Conservation (phyloP, 257 asterid species). For the Jacaranda mimosifolia region DNA sequence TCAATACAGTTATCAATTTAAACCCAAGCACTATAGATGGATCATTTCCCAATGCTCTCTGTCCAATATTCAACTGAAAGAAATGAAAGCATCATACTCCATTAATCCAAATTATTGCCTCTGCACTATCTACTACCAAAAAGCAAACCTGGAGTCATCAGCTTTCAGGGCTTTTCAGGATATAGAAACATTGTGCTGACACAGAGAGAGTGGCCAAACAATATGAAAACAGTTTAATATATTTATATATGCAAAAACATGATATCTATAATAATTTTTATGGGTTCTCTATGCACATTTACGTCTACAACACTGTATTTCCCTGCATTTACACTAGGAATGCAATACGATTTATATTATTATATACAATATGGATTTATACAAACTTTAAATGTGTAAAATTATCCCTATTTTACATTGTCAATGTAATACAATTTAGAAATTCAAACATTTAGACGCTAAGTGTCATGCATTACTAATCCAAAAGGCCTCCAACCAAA, state of each 20-base stretch:
- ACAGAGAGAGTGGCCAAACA: no score
- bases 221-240: no score
- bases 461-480: neutral
- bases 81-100: no score
- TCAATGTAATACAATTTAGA: neutral
- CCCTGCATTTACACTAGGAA: neutral
- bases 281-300: neutral
- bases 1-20: no score
- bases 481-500: conserved; percentile 9
- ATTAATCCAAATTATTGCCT: no score
- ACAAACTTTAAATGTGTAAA: neutral
- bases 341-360: neutral
- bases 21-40: no score
- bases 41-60: no score
- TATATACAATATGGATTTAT: neutral
- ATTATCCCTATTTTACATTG: neutral
- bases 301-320: neutral
- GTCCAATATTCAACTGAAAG: no score
- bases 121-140: neutral
- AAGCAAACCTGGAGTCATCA: neutral
- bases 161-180: neutral
- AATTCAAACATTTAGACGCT: neutral
- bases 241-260: no score
- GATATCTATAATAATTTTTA: no score
- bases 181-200: no score